Evolutionary conservation across 257 asterid genomes (phyloP), one percentile per base, ranked within the genome.

Genomic region (Handroanthus guayacan): DNA sequence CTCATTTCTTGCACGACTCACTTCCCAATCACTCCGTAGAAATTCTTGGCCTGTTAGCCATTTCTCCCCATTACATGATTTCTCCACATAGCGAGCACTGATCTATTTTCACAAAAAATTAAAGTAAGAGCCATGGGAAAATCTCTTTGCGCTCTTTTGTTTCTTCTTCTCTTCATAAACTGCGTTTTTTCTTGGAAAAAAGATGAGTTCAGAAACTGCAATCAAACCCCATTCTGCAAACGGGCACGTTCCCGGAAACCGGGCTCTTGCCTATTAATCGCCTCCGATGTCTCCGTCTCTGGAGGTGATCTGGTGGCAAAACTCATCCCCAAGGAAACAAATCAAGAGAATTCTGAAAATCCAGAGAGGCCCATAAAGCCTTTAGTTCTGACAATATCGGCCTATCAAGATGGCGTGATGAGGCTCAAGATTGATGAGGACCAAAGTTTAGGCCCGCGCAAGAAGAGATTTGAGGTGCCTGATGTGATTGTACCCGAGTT

Each of bases 151-250:
- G 62, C 60, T 31, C 18, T 78, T 48, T 11, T 85, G 34, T 65
- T 87, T 31, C 79, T 79, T 44, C 79, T 85, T 69, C 78, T 90
- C 13, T 75, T 88, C 73, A 41, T 69, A 16, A 77, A 78, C 66
- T 82, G 84, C 41, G 87, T 48, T 65, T 83, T 76, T 44, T 90
- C 96, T 5, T 94, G 99, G 99, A 94, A 94, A 69, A 90, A 89
- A 78, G 99, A 94, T 6, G 97, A 94, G 84, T 94, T 94, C 89
- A 85, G 97, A 72, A 89, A 77, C 90, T 94, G 99, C 82, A 79
- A 90, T 67, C 97, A 94, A 74, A 88, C 99, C 78, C 98, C 99
- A 75, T 94, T 94, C 79, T 94, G 98, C 88, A 94, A 94, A 78
- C 97, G 96, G 6, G 92, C 97, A 66, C 93, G 98, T 69, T 86